A percentile compares a stretch with the other conserved stretches of the same genome.
These are phyloP conservation scores for Plectosphaerella cucumerina DNA, from an alignment of 2,329 filamentous ascomycete species.

Conservation along the genomic window DNA sequence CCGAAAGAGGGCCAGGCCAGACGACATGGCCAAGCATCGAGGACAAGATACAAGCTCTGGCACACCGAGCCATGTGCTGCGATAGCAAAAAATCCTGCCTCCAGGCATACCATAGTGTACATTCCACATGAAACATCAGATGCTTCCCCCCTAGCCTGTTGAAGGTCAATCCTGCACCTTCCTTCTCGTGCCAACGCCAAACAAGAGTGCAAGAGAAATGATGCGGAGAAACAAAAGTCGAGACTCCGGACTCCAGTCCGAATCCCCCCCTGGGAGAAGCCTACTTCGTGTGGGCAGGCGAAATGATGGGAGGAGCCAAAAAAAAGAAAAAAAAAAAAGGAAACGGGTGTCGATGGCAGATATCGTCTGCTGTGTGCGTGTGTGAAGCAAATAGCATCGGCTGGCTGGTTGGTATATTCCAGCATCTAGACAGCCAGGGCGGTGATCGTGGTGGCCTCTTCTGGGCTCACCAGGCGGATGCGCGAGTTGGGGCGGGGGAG, in stretches of 20 bases:
- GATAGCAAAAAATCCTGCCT: background rate
- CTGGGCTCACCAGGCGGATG: conserved; percentile 12
- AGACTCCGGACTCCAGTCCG: background rate
- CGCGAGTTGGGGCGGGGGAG: conserved; percentile 8
- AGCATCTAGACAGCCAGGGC: background rate
- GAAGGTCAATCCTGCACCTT: background rate
- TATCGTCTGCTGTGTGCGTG: no score
- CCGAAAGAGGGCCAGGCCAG: no score
- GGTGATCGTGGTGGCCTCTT: conserved; percentile 11
- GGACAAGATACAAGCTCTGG: no score
- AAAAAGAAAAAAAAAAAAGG: background rate
- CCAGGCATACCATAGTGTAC: background rate
- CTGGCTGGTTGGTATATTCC: background rate
- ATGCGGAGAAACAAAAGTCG: conserved; percentile 1
- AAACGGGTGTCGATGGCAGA: background rate
- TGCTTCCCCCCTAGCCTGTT: background rate
- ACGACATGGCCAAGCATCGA: no score
- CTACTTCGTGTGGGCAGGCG: conserved; percentile 4
- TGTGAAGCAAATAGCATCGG: background rate
- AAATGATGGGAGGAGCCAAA: background rate
- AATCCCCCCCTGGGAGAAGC: background rate
- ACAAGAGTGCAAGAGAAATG: conserved; percentile 2
- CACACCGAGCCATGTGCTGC: background rate
- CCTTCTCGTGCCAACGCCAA: background rate
- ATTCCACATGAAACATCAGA: background rate